Evolutionary conservation across 1,284 basidiomycete genomes (phyloP), one percentile per base, ranked within the genome.

Genomic region (Microbotryum scabiosae): DNA sequence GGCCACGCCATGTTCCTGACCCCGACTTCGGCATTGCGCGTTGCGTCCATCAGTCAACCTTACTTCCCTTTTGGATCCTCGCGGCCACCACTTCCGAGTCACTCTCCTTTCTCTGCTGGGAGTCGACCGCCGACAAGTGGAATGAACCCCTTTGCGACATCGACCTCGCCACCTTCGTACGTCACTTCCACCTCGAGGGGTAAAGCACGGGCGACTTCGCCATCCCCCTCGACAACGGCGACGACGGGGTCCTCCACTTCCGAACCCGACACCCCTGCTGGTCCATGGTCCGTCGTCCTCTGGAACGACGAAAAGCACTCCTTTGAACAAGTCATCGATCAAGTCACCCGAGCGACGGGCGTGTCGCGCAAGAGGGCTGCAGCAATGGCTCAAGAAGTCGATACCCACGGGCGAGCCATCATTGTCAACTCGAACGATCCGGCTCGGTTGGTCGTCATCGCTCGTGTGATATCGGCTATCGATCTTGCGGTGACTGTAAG

Each of bases 291-390:
- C 25, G 82, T 97, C 57, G 79, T 96, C 21, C 77, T 97, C 2
- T 97, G 92, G 92, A 93, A 96, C 75, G 94, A 97, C 76, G 96
- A 99, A 75, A 96, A 92, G 70, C 96, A 97, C 75, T 92, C 90
- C 2, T 89, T 88, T 70, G 85, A 87, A 56, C 90, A 97, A 72
- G 85, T 97, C 59, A 87, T 87, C 59, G 83, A 87, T 65, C 82
- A 93, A 60, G 78, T 96, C 7, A 78, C 81, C 52, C 87, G 88
- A 61, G 81, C 84, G 62, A 82, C 83, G 9, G 80, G 82, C 60
- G 79, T 82, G 59, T 74, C 82, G 23, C 78, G 79, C 28, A 82
- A 83, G 23, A 85, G 87, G 53, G 87, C 88, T 0, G 76, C 80
- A 7, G 82, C 81, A 5, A 78, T 87, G 41, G 85, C 83, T 0